phyloP scores from a whole-genome alignment of 495 filamentous ascomycete species.

The Lasiosphaeria miniovina region DNA sequence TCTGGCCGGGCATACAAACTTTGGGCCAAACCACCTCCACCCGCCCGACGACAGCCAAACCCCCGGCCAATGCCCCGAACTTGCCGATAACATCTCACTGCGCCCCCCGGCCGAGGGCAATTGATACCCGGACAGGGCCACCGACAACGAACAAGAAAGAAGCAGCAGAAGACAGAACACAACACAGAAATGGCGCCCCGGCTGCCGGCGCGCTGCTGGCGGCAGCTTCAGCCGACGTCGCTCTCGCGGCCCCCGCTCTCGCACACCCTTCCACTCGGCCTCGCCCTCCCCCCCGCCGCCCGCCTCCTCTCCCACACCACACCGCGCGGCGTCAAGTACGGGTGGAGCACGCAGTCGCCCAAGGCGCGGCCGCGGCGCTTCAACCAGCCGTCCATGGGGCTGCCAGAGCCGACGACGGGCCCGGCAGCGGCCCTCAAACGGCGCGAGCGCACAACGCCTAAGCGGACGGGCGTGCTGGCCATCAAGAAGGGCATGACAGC shows the following conservation, averaged over 20 bases:
- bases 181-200: conserved; percentile 50
- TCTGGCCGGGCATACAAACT: neutral
- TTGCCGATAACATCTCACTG: neutral
- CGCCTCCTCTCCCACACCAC: conserved; percentile 44
- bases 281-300: conserved; percentile 31
- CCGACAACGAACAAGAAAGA: neutral
- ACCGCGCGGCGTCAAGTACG: conserved; percentile 51
- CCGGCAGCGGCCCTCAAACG: conserved; percentile 77
- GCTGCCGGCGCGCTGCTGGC: conserved; percentile 49
- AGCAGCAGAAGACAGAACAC: neutral
- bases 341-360: conserved; percentile 47
- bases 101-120: neutral
- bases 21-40: conserved; percentile 7
- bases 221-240: conserved; percentile 30
- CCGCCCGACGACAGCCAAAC: neutral
- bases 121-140: neutral
- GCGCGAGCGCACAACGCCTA: conserved; percentile 69
- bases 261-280: conserved; percentile 11
- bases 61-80: conserved; percentile 6
- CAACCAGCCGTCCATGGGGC: conserved; percentile 48
- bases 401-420: conserved; percentile 63
- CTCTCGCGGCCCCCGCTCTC: conserved; percentile 26
- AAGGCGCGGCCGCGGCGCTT: conserved; percentile 42
- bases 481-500: conserved; percentile 95
- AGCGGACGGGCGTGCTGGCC: conserved; percentile 77